A percentile compares a stretch with the other conserved stretches of the same genome.
Evolutionary conservation across 164 flowering plant genomes (phyloP).

Genomic region (Aristolochia contorta): DNA sequence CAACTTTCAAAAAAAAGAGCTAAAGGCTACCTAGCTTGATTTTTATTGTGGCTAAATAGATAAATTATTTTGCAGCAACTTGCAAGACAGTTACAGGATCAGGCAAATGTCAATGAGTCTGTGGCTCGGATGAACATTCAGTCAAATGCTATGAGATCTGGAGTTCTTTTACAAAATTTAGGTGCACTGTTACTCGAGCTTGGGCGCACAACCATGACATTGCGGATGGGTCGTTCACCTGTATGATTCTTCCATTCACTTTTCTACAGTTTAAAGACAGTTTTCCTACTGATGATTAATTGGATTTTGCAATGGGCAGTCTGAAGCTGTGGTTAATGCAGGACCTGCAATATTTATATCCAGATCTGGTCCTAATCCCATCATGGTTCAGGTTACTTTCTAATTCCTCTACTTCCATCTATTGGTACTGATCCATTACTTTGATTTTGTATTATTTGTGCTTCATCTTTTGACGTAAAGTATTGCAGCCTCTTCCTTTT

Average conservation of each 20-base stretch:
- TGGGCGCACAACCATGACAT: slow-evolving; percentile 79
- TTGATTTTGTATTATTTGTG: background rate
- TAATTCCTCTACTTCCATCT: background rate
- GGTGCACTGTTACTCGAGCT: slow-evolving; percentile 86
- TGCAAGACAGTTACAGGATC: slow-evolving; percentile 46
- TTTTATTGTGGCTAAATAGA: too few species aligned
- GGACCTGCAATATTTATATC: slow-evolving; percentile 89
- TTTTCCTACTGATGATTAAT: background rate
- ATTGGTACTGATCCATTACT: background rate
- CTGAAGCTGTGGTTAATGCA: slow-evolving; percentile 82
- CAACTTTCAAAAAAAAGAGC: too few species aligned
- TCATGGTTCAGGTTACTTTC: slow-evolving; percentile 77
- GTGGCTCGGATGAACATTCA: slow-evolving; percentile 37
- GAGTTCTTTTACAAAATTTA: slow-evolving; percentile 50
- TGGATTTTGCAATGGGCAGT: slow-evolving; percentile 30
- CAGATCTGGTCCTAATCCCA: slow-evolving; percentile 74
- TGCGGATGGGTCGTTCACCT: slow-evolving; percentile 67
- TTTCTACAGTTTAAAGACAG: background rate
- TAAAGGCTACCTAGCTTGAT: too few species aligned
- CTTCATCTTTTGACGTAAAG: slow-evolving; percentile 1
- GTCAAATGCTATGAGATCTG: slow-evolving; percentile 50
- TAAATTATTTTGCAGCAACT: slow-evolving; percentile 46
- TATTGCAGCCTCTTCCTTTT: slow-evolving; percentile 60
- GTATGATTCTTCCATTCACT: slow-evolving; percentile 28
- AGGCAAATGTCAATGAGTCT: slow-evolving; percentile 42